Evolutionary conservation across 2,329 filamentous ascomycete species (phyloP), one percentile per base, ranked within the genome.

Genomic region (Aspergillus neoniger): DNA sequence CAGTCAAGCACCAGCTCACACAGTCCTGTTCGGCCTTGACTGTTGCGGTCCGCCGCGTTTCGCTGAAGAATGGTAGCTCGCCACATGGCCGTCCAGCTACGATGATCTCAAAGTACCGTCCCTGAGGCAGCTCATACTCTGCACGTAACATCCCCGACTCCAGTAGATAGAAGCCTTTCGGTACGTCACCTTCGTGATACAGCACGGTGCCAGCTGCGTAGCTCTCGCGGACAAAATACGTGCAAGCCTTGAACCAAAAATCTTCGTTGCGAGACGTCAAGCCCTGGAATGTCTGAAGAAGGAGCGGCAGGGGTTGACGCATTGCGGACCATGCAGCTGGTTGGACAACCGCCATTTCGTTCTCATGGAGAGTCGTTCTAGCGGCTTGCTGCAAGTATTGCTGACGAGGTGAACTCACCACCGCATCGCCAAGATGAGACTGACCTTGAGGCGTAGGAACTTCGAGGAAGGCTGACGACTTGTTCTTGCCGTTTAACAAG

Each of bases 31-130:
- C 93, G 1, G 91, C 91, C 47, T 88, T 83, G 10, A 96, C 92
- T 0, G 91, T 96, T 1, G 92, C 92, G 4, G 93, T 98, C 17
- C 95, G 85, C 55, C 86, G 83, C 1, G 94, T 98, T 70, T 96
- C 91, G 2, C 89, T 92, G 78, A 99, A 99, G 80, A 99, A 99
- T 0, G 95, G 95, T 56, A 99, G 78, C 79, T 99, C 95, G 38
- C 95, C 95, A 69, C 94, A 98, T 0, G 95, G 97, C 1, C 95
- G 95, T 15, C 95, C 95, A 0, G 93, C 91, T 1, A 97, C 89
- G 57, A 98, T 97, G 70, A 91, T 91, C 76, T 99, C 95, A 63
- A 90, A 91, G 67, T 96, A 90, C 68, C 85, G 86, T 0, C 95
- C 95, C 73, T 98, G 95, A 1, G 95, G 92, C 32, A 96, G 83